Evolutionary conservation across 495 filamentous ascomycete species (phyloP).

Genomic region (Penicillium angulare): DNA sequence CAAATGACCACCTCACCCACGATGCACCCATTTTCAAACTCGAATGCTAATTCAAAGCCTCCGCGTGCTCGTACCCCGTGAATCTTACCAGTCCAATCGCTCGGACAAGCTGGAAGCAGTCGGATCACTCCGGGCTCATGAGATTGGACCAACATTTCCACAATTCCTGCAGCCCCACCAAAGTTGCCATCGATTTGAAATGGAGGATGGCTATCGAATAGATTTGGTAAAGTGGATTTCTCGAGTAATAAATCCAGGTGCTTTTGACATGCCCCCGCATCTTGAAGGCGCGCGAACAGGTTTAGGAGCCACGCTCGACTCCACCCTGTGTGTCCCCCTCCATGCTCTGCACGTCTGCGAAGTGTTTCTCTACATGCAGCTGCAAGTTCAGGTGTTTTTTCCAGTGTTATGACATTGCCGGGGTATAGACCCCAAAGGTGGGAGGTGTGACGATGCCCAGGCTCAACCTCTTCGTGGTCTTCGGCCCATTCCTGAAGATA

Average conservation of each 20-base stretch:
- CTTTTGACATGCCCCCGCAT: constrained; percentile 30
- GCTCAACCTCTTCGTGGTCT: constrained; percentile 46
- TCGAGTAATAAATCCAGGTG: constrained; percentile 38
- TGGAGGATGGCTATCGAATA: constrained; percentile 43
- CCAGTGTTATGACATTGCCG: constrained; percentile 24
- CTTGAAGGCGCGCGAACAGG: constrained; percentile 31
- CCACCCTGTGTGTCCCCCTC: constrained; percentile 50
- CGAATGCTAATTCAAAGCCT: constrained; percentile 39
- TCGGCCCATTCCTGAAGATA: constrained; percentile 49
- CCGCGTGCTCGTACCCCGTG: constrained; percentile 41
- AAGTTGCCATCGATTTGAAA: constrained; percentile 57
- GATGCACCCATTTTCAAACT: constrained; percentile 28
- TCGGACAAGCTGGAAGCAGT: constrained; percentile 44
- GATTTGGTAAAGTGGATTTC: constrained; percentile 38
- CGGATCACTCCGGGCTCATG: constrained; percentile 43
- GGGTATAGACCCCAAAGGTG: constrained; percentile 46
- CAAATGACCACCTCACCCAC: constrained; percentile 16
- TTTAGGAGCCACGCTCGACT: constrained; percentile 49
- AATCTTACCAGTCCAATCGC: constrained; percentile 33
- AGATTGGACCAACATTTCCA: constrained; percentile 52
- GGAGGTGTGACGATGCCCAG: constrained; percentile 50
- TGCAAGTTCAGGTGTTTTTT: constrained; percentile 24
- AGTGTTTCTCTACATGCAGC: constrained; percentile 38
- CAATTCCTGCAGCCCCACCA: constrained; percentile 45
- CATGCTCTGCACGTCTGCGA: constrained; percentile 34